Evolutionary conservation across 805 yeast genomes (phyloP).

Genomic region (Zygotorulaspora florentina): DNA sequence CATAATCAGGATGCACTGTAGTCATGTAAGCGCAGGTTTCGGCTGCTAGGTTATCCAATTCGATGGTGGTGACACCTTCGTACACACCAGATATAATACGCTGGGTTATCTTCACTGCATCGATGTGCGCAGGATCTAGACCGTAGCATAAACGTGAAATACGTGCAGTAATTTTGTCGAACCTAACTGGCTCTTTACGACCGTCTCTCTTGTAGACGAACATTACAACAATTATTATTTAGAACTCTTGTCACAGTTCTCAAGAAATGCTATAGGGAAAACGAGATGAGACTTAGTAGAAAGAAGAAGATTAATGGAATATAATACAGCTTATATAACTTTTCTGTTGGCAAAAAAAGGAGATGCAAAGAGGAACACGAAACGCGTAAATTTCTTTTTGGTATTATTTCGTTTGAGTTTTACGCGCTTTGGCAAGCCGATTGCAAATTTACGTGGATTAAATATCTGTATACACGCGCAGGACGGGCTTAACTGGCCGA

Average conservation of each 20-base stretch:
- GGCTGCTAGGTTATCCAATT: conserved; percentile 79
- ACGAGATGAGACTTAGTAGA: neutral
- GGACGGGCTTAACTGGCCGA: neutral
- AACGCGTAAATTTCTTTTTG: conserved; percentile 14
- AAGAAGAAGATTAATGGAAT: conserved; percentile 1
- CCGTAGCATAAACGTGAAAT: conserved; percentile 93
- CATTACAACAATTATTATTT: conserved; percentile 42
- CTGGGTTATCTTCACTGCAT: conserved; percentile 93
- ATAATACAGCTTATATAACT: conserved; percentile 7
- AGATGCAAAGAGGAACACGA: conserved; percentile 7
- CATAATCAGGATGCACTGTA: conserved; percentile 96
- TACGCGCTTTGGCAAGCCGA: neutral
- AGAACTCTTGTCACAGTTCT: neutral
- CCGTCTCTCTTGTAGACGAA: conserved; percentile 91
- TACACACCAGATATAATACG: conserved; percentile 94
- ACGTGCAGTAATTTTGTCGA: conserved; percentile 94
- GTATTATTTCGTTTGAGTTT: neutral
- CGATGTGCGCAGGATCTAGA: conserved; percentile 84
- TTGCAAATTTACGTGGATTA: no score
- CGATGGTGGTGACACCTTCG: conserved; percentile 93
- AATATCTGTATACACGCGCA: no score
- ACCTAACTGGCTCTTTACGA: conserved; percentile 88
- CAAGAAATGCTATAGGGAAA: neutral
- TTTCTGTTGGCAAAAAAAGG: neutral
- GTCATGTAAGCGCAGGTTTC: conserved; percentile 98